These are phyloP conservation scores for Suhomyces bolitotheri DNA, from an alignment of 1,139 yeast species.

Conservation along the genomic window DNA sequence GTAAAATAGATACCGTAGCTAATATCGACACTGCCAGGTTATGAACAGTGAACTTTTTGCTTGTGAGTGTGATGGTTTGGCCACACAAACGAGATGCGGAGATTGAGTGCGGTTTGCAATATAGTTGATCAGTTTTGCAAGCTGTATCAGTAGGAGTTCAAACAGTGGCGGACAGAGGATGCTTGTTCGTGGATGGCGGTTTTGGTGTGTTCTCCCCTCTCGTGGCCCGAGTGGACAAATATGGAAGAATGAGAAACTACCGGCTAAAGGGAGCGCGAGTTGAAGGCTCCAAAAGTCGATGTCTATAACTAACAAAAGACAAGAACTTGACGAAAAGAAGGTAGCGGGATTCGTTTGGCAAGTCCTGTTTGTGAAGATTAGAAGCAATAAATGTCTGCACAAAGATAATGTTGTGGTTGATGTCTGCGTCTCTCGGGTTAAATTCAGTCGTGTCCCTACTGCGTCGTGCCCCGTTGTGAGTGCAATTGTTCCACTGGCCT, in stretches of 20 bases:
- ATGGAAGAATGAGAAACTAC: too few species aligned
- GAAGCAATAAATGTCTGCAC: background rate
- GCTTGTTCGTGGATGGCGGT: too few species aligned
- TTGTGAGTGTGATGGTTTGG: too few species aligned
- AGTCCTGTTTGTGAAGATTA: background rate
- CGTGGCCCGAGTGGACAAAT: too few species aligned
- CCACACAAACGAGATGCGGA: too few species aligned
- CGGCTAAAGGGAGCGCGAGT: too few species aligned
- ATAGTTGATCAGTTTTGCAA: too few species aligned
- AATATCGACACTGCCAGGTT: background rate
- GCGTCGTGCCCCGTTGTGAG: conserved; percentile 5
- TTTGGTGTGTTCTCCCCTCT: too few species aligned
- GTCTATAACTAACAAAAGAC: background rate
- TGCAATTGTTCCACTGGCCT: conserved; percentile 3
- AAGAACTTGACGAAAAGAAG: background rate
- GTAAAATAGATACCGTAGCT: background rate
- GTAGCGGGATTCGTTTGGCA: background rate
- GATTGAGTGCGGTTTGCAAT: too few species aligned
- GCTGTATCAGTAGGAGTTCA: too few species aligned
- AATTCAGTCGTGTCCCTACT: conserved; percentile 2
- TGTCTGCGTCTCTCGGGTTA: conserved; percentile 4
- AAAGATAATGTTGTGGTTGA: conserved; percentile 1
- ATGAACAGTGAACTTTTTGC: background rate
- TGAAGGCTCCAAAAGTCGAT: too few species aligned
- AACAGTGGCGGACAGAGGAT: too few species aligned